Evolutionary conservation across 2,329 filamentous ascomycete species (phyloP).

Genomic region (Bipolaris victoriae): DNA sequence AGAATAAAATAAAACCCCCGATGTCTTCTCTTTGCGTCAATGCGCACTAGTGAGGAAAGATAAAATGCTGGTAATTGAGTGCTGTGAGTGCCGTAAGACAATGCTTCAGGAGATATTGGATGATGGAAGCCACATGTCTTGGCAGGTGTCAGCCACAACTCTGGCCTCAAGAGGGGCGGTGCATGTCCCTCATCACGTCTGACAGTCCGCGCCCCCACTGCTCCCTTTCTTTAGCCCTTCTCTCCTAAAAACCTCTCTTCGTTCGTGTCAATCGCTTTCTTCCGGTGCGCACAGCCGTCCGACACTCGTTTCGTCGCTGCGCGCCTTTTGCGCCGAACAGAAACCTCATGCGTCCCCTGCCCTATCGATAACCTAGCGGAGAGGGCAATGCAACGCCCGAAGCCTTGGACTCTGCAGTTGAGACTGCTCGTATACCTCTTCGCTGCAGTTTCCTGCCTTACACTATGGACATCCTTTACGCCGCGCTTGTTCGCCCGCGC

Average conservation of each 20-base stretch:
- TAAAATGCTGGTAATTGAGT: not conserved
- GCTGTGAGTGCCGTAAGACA: not conserved
- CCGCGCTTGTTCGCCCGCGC: constrained; percentile 64
- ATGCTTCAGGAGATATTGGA: not conserved
- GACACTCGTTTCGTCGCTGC: constrained; percentile 11
- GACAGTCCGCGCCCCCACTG: constrained; percentile 5
- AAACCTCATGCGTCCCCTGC: constrained; percentile 26
- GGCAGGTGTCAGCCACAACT: constrained; percentile 1
- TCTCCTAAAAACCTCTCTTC: not conserved
- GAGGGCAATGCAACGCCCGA: constrained; percentile 52
- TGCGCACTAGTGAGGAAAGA: not conserved
- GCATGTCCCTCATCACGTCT: not conserved
- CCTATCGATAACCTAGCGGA: constrained; percentile 30
- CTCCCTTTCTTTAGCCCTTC: not conserved
- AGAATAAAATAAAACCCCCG: too few relatives aligned
- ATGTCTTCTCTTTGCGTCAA: not conserved
- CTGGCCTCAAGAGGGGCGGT: not conserved
- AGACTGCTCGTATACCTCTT: constrained; percentile 71
- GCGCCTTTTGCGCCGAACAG: constrained; percentile 24
- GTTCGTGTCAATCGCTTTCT: constrained; percentile 2
- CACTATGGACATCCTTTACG: constrained; percentile 67
- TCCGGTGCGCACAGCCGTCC: not conserved
- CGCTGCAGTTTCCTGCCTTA: constrained; percentile 64
- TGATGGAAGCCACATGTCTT: constrained; percentile 2
- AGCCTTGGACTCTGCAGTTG: constrained; percentile 73